A percentile compares a stretch with the other conserved stretches of the same genome.
Conservation (phyloP, 495 filamentous ascomycete genomes). For the Podospora fimiseda region DNA sequence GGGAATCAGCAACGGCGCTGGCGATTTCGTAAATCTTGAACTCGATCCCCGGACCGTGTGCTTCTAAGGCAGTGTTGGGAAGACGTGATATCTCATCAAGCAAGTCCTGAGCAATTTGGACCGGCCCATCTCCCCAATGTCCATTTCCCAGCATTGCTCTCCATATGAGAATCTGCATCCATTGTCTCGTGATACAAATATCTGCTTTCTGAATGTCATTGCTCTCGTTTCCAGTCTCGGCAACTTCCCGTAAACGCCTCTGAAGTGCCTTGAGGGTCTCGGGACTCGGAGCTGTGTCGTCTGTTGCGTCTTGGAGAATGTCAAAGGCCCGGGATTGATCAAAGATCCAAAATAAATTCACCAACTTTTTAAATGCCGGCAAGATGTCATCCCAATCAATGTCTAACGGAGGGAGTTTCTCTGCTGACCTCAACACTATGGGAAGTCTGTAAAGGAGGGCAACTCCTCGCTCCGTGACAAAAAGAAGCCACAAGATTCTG, state of each 20-base stretch:
- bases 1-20: slow-evolving; percentile 39
- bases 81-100: slow-evolving; percentile 35
- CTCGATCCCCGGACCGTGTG: slow-evolving; percentile 26
- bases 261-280: slow-evolving; percentile 28
- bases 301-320: slow-evolving; percentile 32
- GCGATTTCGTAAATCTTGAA: slow-evolving; percentile 44
- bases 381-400: slow-evolving; percentile 26
- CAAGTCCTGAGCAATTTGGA: slow-evolving; percentile 38
- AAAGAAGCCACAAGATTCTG: slow-evolving; percentile 40
- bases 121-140: slow-evolving; percentile 23
- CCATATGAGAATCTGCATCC: slow-evolving; percentile 46
- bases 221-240: slow-evolving; percentile 18
- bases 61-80: slow-evolving; percentile 21
- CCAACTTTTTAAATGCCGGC: slow-evolving; percentile 38
- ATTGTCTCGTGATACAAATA: slow-evolving; percentile 41
- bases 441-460: slow-evolving; percentile 42
- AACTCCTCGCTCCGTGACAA: slow-evolving; percentile 42
- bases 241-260: slow-evolving; percentile 29
- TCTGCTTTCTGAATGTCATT: slow-evolving; percentile 42
- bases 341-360: slow-evolving; percentile 38
- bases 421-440: slow-evolving; percentile 30
- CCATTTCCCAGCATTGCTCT: slow-evolving; percentile 25
- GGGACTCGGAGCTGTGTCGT: slow-evolving; percentile 18
- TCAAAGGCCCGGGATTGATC: slow-evolving; percentile 36
- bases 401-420: slow-evolving; percentile 24